Evolutionary conservation across 345 rosid genomes (phyloP), one percentile per base, ranked within the genome.

Genomic region (Eucalyptus sp.): DNA sequence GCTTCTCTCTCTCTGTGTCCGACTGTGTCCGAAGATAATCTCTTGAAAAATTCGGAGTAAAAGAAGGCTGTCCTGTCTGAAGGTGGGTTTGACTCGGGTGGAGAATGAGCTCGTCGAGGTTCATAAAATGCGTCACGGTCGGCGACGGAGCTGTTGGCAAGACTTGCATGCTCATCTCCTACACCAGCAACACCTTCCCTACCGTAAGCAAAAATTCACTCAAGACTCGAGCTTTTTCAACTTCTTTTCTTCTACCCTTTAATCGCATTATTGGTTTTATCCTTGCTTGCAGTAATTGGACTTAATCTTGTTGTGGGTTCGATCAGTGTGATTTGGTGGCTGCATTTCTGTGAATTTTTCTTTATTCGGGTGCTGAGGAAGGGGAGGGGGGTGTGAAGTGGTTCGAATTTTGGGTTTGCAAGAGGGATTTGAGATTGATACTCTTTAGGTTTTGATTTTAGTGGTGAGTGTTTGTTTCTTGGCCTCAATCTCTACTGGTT

Each of bases 131-230:
- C 89, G 98, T 96, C 43, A 96, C 98, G 2, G 98, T 96, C 90
- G 96, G 97, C 37, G 97, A 96, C 79, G 97, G 97, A 24, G 97
- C 96, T 64, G 97, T 96, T 17, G 97, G 97, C 87, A 96, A 96
- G 93, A 96, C 97, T 79, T 96, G 98, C 92, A 93, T 96, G 92
- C 97, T 95, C 88, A 95, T 95, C 87, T 95, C 96, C 89, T 95
- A 95, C 91, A 95, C 97, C 89, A 95, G 96, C 92, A 95, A 95
- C 92, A 95, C 94, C 92, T 96, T 95, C 88, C 96, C 97, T 12
- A 94, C 96, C 49, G 97, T 96, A 41, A 90, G 94, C 90, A n/a
- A 60, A 46, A 33, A 17, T 5, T 71, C 46, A 33, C 46, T 33
- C 81, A 33, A 33, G 8, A 37, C 81, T 33, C 20, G 46, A 71